Evolutionary conservation across 2,329 filamentous ascomycete species (phyloP), one percentile per base, ranked within the genome.

Genomic region (Colletotrichum liriopes): DNA sequence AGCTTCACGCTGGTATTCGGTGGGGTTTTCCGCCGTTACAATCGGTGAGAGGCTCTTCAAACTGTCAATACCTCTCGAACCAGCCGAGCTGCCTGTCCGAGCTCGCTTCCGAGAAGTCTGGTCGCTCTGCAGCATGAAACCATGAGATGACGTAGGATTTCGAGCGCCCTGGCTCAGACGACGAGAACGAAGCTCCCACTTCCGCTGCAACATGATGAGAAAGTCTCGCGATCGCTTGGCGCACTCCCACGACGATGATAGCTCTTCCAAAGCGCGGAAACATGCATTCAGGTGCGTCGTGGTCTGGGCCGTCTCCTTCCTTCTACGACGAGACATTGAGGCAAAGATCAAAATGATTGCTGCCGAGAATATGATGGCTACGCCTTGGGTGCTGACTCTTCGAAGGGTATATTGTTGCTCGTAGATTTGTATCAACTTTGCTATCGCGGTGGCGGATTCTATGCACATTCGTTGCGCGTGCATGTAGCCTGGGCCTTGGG

Each of bases 201-300:
- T 59, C 2, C 77, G 71, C 41, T 78, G 77, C n/a, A 77, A 39
- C 45, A 77, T 32, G 6, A 75, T 54, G 2, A 78, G 67, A 20
- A 78, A 77, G 45, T 77, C 77, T 16, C 74, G 73, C 1, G 76
- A 70, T 5, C 74, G 63, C 65, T 77, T 77, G 8, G 77, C 76
- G 63, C 72, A 77, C 56, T 78, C 77, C 77, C 77, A 78, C 20
- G 58, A 47, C 8, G 56, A n/a, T 16, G 65, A 68, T 2, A 72
- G 35, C 35, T 77, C 75, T 5, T 77, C 77, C 0, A 79, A 63
- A 1, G 77, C 77, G 41, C 77, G 67, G 49, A 77, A 77, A 70
- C 77, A 79, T 1, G 74, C 60, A 52, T 73, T 76, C 6, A 78
- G 69, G 43, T 78, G 66, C 2, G 54, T 65, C 14, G 59, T 45